These are phyloP conservation scores for Cladosporium austrohemisphaericum DNA, from an alignment of 2,329 filamentous ascomycete genomes.

Conservation along the genomic window DNA sequence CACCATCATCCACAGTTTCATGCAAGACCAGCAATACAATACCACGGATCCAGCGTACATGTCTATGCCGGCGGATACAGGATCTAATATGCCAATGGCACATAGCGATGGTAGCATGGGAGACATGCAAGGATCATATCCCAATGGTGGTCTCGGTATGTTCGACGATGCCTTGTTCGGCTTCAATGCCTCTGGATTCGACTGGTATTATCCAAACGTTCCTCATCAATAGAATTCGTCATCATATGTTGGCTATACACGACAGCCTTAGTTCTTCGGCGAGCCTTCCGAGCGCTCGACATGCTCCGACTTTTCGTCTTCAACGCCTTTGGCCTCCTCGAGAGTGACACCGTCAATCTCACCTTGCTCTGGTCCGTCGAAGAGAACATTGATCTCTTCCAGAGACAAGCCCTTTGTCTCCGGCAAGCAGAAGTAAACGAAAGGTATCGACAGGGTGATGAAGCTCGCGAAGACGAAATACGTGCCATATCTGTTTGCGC, in stretches of 20 bases:
- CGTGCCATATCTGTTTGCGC: slow-evolving; percentile 16
- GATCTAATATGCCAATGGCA: background rate
- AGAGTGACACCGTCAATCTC: slow-evolving; percentile 27
- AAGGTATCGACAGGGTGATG: slow-evolving; percentile 27
- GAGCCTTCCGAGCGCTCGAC: background rate
- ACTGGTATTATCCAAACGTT: slow-evolving; percentile 12
- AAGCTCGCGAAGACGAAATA: slow-evolving; percentile 25
- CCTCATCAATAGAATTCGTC: background rate
- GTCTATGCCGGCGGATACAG: background rate
- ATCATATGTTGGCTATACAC: no score
- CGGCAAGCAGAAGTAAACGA: slow-evolving; percentile 38
- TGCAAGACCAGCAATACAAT: slow-evolving; percentile 29
- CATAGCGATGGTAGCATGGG: background rate
- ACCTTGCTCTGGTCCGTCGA: slow-evolving; percentile 47
- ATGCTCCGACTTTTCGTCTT: background rate
- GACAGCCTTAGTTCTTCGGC: no score
- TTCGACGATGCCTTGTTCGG: slow-evolving; percentile 35
- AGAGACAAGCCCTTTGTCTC: slow-evolving; percentile 40
- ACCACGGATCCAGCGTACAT: background rate
- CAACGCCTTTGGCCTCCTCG: slow-evolving; percentile 26
- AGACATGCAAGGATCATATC: slow-evolving; percentile 8
- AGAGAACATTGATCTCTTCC: slow-evolving; percentile 35
- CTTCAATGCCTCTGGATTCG: slow-evolving; percentile 31
- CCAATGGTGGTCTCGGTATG: slow-evolving; percentile 8
- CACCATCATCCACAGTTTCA: slow-evolving; percentile 42